A percentile compares a stretch with the other conserved stretches of the same genome.
phyloP scores from a whole-genome alignment of 331 rosid genomes.

The Malus hybrid region DNA sequence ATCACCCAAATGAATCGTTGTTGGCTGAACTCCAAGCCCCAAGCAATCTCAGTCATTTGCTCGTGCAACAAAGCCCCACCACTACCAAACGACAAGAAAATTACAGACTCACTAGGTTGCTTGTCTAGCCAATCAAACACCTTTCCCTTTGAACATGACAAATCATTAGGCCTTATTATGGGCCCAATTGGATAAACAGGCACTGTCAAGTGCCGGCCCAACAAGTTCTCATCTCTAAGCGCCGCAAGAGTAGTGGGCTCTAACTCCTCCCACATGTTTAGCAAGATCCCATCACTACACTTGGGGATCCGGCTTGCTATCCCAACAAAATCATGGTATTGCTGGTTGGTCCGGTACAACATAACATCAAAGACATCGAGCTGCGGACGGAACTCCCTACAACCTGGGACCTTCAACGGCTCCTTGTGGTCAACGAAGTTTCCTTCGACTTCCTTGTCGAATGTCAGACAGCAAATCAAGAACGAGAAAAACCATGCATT shows the following conservation, averaged over 20 bases:
- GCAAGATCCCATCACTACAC: conserved; percentile 23
- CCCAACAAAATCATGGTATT: not conserved
- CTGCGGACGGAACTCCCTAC: conserved; percentile 12
- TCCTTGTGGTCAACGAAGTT: conserved; percentile 13
- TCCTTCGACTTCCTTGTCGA: conserved; percentile 14
- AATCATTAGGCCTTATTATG: not conserved
- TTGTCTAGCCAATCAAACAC: conserved; percentile 26
- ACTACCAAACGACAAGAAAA: conserved; percentile 27
- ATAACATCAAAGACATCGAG: conserved; percentile 4
- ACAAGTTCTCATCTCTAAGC: conserved; percentile 9
- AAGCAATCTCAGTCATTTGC: conserved; percentile 25
- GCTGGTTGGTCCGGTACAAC: conserved; percentile 6
- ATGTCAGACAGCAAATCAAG: not conserved
- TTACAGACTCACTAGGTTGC: conserved; percentile 20
- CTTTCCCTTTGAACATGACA: not conserved
- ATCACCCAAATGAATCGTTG: conserved; percentile 33
- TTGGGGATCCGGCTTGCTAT: not conserved
- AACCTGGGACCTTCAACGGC: conserved; percentile 28
- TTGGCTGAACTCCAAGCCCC: conserved; percentile 18
- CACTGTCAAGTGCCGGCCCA: not conserved
- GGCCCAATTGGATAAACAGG: conserved; percentile 34
- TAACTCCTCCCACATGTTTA: conserved; percentile 35
- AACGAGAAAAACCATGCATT: conserved; percentile 28
- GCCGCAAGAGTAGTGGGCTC: conserved; percentile 13
- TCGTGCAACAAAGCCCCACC: conserved; percentile 23